phyloP scores from a whole-genome alignment of 2,329 filamentous ascomycete genomes.

The Colletotrichum navitas region DNA sequence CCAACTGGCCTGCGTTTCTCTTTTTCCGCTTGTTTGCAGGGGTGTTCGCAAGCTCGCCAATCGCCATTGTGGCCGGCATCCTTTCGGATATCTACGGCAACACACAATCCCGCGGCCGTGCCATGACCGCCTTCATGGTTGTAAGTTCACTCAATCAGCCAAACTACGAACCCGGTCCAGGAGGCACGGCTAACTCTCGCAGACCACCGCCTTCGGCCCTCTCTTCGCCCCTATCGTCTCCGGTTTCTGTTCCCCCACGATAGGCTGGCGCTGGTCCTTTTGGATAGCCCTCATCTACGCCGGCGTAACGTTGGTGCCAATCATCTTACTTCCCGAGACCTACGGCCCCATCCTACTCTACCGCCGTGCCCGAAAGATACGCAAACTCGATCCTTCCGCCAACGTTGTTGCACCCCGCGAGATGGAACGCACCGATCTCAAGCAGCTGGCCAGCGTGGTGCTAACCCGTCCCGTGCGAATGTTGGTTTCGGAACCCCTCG shows the following conservation, averaged over 20 bases:
- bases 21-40: slow-evolving; percentile 68
- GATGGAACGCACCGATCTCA: slow-evolving; percentile 68
- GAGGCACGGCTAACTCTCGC: background rate
- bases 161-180: too few species aligned
- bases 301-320: slow-evolving; percentile 68
- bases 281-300: slow-evolving; percentile 79
- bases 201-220: slow-evolving; percentile 74
- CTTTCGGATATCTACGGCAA: slow-evolving; percentile 76
- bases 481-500: slow-evolving; percentile 79
- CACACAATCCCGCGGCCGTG: slow-evolving; percentile 66
- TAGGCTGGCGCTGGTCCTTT: slow-evolving; percentile 78
- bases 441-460: slow-evolving; percentile 75
- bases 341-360: slow-evolving; percentile 70
- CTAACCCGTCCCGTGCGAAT: slow-evolving; percentile 79
- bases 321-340: slow-evolving; percentile 76
- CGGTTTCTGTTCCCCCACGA: slow-evolving; percentile 68
- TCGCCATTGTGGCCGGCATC: slow-evolving; percentile 73
- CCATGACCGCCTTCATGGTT: slow-evolving; percentile 74
- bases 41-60: slow-evolving; percentile 68
- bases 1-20: slow-evolving; percentile 65
- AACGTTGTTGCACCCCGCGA: slow-evolving; percentile 72
- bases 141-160: slow-evolving; percentile 52
- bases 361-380: slow-evolving; percentile 67
- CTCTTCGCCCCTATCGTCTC: slow-evolving; percentile 75
- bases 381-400: slow-evolving; percentile 65